Base-by-base conservation (phyloP, 352 stramenopile species). In the Stramenopiles sp. region DNA sequence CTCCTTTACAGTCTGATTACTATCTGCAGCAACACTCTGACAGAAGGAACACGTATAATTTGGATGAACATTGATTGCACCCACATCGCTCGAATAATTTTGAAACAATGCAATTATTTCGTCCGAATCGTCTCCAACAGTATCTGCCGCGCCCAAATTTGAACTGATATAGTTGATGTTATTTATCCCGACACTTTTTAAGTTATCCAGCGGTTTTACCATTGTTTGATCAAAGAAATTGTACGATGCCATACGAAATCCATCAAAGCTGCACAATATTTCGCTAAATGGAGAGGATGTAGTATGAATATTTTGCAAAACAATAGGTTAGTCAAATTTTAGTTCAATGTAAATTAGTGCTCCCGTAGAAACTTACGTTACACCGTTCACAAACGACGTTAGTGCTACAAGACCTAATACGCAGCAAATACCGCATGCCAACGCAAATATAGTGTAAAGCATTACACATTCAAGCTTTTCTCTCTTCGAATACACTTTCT, bases 31-130 rank as follows among this genome's bases (percentile, higher is more conserved):
- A 78, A 33, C 31, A 33, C 31, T 8, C 8, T 33, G 71, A 78
- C 71, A 78, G 22, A 78, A 78, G 22, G 71, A 4, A 78, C 71
- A 78, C 4, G 71, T 78, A 33, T 33, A 31, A 33, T 78, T 78
- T 78, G 71, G 71, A 78, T 78, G 71, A 78, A 78, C 71, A 78
- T 33, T 78, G 4, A 78, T 78, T 14, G 4, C 14, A 14, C 30
- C 30, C 4, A 78, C 71, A 14, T 78, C 31, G 8, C 31, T 78
- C 14, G 30, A 31, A 78, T 33, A 78, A 33, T 78, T 33, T 33
- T 78, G 30, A 33, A 33, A 33, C 71, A 33, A 14, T 8, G 4
- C 71, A 14, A 78, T 78, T 8, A 78, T 14, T 78, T 78, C 31
- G 71, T 78, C 71, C 4, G 30, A 4, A 31, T 78, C 30, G 14